Percentiles rank a stretch among this genome's conserved stretches.
Evolutionary conservation across 1,284 basidiomycete species (phyloP).

Genomic region (Ustilago sp.): DNA sequence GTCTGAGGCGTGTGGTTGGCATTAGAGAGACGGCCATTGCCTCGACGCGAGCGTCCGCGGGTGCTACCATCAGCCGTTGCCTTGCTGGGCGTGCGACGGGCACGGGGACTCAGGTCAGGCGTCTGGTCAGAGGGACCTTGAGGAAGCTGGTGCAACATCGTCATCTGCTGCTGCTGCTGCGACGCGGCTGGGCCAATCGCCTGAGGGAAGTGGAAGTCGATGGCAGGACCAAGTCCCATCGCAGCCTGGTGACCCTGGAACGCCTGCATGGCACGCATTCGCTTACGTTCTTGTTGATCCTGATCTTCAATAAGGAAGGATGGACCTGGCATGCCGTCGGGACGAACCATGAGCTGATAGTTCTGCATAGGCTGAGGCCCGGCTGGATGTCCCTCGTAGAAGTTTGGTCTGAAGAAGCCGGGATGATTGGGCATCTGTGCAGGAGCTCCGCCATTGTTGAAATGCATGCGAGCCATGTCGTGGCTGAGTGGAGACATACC

Average conservation of each 20-base stretch:
- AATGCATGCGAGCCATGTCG: slow-evolving; percentile 47
- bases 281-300: slow-evolving; percentile 28
- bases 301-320: slow-evolving; percentile 10
- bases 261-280: slow-evolving; percentile 22
- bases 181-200: background rate
- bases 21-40: slow-evolving; percentile 31
- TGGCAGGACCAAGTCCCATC: slow-evolving; percentile 28
- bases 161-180: slow-evolving; percentile 15
- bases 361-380: slow-evolving; percentile 14
- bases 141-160: slow-evolving; percentile 5
- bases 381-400: slow-evolving; percentile 11
- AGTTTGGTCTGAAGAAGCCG: slow-evolving; percentile 21
- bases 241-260: slow-evolving; percentile 9
- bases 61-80: slow-evolving; percentile 10
- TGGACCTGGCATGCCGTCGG: slow-evolving; percentile 2
- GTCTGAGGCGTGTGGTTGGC: slow-evolving; percentile 42
- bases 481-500: slow-evolving; percentile 39
- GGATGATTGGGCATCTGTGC: slow-evolving; percentile 7
- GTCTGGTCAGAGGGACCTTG: slow-evolving; percentile 1
- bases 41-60: slow-evolving; percentile 31
- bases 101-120: slow-evolving; percentile 10
- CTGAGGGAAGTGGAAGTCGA: slow-evolving; percentile 27
- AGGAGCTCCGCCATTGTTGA: slow-evolving; percentile 10
- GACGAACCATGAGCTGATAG: slow-evolving; percentile 5
- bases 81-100: slow-evolving; percentile 13